phyloP scores from a whole-genome alignment of 2,329 filamentous ascomycete genomes.

The Daldinia sp. region DNA sequence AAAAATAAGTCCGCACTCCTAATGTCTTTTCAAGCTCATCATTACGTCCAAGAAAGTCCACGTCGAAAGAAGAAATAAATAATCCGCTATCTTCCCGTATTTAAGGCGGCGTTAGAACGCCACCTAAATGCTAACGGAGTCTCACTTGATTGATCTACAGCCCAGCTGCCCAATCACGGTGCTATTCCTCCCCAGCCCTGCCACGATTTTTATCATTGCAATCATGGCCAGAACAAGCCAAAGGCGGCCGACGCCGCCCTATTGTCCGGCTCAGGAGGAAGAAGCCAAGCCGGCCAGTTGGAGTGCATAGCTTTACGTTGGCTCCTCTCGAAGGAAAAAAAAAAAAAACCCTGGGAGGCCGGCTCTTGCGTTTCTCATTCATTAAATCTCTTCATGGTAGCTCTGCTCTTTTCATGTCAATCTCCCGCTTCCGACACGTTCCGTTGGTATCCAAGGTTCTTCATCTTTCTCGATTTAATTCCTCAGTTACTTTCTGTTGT shows the following conservation, averaged over 20 bases:
- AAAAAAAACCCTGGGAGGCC: constrained; percentile 25
- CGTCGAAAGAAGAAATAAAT: constrained; percentile 30
- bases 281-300: constrained; percentile 30
- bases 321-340: constrained; percentile 32
- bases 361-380: constrained; percentile 41
- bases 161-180: constrained; percentile 43
- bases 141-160: constrained; percentile 43
- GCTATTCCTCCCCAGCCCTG: constrained; percentile 35
- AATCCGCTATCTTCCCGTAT: constrained; percentile 34
- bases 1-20: constrained; percentile 37
- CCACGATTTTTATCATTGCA: constrained; percentile 39
- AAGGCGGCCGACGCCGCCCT: constrained; percentile 39
- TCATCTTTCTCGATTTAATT: constrained; percentile 33
- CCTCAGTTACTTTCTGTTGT: constrained; percentile 28
- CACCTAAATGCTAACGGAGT: constrained; percentile 44
- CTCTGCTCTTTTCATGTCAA: constrained; percentile 37
- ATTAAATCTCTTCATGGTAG: constrained; percentile 34
- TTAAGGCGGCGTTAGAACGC: constrained; percentile 38
- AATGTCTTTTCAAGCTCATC: constrained; percentile 1
- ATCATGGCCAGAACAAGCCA: constrained; percentile 40
- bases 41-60: constrained; percentile 28
- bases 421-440: constrained; percentile 43
- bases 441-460: constrained; percentile 34
- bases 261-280: constrained; percentile 37
- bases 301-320: constrained; percentile 34